These are phyloP conservation scores for Didymella lethalis DNA, from an alignment of 2,329 filamentous ascomycete species.

Conservation along the genomic window DNA sequence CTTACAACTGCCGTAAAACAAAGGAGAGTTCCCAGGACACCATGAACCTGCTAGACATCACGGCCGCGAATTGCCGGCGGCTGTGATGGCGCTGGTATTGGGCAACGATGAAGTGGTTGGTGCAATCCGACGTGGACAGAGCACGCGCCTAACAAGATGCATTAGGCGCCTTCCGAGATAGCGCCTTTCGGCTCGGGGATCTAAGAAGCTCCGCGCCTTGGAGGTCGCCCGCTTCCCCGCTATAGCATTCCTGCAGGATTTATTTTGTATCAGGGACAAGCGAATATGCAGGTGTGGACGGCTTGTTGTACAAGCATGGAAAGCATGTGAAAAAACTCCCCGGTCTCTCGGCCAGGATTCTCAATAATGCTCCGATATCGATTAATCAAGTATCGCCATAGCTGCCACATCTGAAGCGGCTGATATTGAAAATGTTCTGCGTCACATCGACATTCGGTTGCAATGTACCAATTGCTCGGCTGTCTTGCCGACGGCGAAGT, in stretches of 20 bases:
- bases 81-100: background rate
- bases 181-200: background rate
- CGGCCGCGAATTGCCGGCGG: background rate
- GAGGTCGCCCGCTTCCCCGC: conserved; percentile 3
- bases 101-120: background rate
- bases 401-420: background rate
- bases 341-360: background rate
- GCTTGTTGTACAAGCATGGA: background rate
- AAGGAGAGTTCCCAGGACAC: background rate
- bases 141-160: background rate
- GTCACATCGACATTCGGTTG: background rate
- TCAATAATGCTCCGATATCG: background rate
- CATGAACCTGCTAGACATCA: background rate
- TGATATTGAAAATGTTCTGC: background rate
- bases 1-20: background rate
- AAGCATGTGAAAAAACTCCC: background rate
- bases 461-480: conserved; percentile 1
- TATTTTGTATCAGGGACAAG: background rate
- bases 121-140: background rate
- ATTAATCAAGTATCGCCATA: background rate
- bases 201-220: background rate
- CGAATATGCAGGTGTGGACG: background rate
- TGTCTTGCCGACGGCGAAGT: conserved; percentile 6
- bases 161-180: conserved; percentile 1
- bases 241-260: conserved; percentile 4